These are phyloP conservation scores for Pecoramyces ruminantium DNA, from an alignment of 192 early-diverging fungal genomes.

Conservation along the genomic window DNA sequence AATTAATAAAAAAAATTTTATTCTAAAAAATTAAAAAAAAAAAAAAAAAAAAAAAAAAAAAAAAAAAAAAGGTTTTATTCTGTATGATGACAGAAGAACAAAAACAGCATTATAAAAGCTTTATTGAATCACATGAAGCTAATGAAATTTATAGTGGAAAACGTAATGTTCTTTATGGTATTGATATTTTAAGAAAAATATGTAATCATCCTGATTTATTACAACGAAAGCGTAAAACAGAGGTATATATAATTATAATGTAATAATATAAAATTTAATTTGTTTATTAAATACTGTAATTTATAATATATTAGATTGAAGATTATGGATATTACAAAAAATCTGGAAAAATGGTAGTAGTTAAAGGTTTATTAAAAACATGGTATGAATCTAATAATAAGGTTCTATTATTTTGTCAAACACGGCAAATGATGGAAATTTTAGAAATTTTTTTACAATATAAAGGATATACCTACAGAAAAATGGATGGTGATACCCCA, in stretches of 20 bases:
- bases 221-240: slow-evolving; percentile 10
- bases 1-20: neutral
- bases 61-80: slow-evolving; percentile 3
- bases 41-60: no score
- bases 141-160: slow-evolving; percentile 58
- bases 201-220: slow-evolving; percentile 90
- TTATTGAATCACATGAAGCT: slow-evolving; percentile 56
- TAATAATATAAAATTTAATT: neutral
- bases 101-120: slow-evolving; percentile 40
- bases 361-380: slow-evolving; percentile 60
- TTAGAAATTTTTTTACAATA: slow-evolving; percentile 29
- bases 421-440: slow-evolving; percentile 88
- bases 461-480: slow-evolving; percentile 41
- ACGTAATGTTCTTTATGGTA: slow-evolving; percentile 69
- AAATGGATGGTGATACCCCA: slow-evolving; percentile 94
- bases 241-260: slow-evolving; percentile 8
- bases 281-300: slow-evolving; percentile 1
- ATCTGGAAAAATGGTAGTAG: slow-evolving; percentile 84
- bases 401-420: slow-evolving; percentile 85
- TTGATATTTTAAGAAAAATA: slow-evolving; percentile 85
- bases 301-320: slow-evolving; percentile 10
- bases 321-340: slow-evolving; percentile 42
- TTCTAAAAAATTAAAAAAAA: no score
- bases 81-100: neutral
- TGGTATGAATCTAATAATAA: slow-evolving; percentile 75